Percentiles rank a stretch among this genome's conserved stretches.
phyloP scores from a whole-genome alignment of 1,284 basidiomycete genomes.

The Takashimella tepidaria region DNA sequence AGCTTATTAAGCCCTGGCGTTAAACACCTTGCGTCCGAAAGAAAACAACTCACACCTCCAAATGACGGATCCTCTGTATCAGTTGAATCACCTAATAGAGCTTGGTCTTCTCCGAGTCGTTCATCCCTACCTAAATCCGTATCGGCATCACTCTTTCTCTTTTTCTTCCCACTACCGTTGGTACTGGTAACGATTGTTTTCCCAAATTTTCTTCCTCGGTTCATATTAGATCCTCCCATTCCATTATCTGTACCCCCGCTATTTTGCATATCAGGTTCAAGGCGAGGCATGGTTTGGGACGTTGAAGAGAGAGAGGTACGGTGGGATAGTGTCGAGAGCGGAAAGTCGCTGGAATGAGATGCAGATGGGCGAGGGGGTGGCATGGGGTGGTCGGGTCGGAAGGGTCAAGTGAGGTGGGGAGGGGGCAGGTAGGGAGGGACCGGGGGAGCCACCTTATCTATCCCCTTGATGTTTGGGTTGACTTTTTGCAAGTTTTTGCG shows the following conservation, averaged over 20 bases:
- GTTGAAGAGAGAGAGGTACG: conserved; percentile 9
- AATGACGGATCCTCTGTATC: conserved; percentile 11
- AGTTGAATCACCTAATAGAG: conserved; percentile 13
- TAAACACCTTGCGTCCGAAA: too few relatives aligned
- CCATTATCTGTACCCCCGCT: too few relatives aligned
- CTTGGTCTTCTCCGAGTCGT: conserved; percentile 24
- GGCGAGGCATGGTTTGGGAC: conserved; percentile 2
- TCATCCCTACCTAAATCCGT: too few relatives aligned
- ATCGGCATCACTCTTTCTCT: conserved; percentile 33
- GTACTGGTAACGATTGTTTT: too few relatives aligned
- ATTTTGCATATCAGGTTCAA: neutral
- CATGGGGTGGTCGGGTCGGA: neutral
- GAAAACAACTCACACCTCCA: conserved; percentile 7
- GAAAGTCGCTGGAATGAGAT: neutral
- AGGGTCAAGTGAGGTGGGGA: neutral
- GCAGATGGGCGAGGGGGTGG: neutral
- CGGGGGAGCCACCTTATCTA: too few relatives aligned
- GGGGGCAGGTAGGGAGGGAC: neutral
- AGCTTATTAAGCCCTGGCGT: too few relatives aligned
- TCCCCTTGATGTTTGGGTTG: too few relatives aligned
- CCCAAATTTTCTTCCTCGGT: too few relatives aligned
- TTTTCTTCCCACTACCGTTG: conserved; percentile 27
- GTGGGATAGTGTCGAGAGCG: conserved; percentile 19
- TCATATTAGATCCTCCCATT: too few relatives aligned
- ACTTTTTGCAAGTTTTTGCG: too few relatives aligned